Evolutionary conservation across 257 asterid species (phyloP).

Genomic region (Thymus mandschuricus): DNA sequence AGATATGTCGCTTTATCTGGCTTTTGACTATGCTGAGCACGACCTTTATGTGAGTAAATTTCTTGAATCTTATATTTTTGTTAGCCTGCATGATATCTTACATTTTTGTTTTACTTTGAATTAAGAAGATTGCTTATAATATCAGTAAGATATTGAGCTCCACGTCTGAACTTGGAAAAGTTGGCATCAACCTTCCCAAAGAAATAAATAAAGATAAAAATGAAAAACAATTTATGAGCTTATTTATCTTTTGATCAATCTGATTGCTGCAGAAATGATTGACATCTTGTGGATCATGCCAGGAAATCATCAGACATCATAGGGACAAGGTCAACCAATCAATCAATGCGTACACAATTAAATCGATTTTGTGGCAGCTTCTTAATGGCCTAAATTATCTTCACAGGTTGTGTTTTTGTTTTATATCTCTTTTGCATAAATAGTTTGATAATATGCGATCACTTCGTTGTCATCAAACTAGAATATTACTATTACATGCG

Average conservation of each 20-base stretch:
- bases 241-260: conserved; percentile 23
- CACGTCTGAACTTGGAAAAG: conserved; percentile 17
- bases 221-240: background rate
- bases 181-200: background rate
- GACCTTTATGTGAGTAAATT: conserved; percentile 88
- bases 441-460: conserved; percentile 17
- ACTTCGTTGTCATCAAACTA: conserved; percentile 10
- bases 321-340: conserved; percentile 96
- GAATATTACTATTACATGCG: conserved; percentile 8
- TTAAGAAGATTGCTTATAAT: conserved; percentile 14
- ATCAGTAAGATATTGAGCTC: conserved; percentile 1
- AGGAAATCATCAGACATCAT: conserved; percentile 97
- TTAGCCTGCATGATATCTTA: background rate
- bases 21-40: conserved; percentile 97
- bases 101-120: conserved; percentile 13
- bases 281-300: conserved; percentile 35
- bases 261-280: conserved; percentile 30
- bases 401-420: conserved; percentile 65
- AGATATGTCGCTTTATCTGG: conserved; percentile 95
- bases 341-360: conserved; percentile 76
- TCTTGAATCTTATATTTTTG: conserved; percentile 18
- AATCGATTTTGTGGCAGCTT: conserved; percentile 98
- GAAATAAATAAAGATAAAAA: conserved; percentile 5
- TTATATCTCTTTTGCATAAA: conserved; percentile 21
- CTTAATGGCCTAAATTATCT: conserved; percentile 95